Percentiles rank a stretch among this genome's conserved stretches.
phyloP scores from a whole-genome alignment of 169 alveolate species.

The Cryptosporidium ryanae region DNA sequence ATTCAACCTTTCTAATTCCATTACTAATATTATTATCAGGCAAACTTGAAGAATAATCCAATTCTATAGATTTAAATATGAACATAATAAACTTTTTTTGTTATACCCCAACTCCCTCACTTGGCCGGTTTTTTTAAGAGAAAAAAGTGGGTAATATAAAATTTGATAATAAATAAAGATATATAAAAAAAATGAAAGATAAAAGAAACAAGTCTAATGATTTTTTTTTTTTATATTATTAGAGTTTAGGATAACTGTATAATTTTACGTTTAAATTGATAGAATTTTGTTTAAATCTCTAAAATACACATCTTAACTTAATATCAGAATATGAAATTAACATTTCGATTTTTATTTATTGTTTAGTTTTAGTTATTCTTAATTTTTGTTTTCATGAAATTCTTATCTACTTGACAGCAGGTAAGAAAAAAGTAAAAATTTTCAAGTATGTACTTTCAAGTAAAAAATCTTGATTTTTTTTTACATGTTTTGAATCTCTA shows the following conservation, averaged over 20 bases:
- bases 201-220: not conserved
- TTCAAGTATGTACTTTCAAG: conserved; percentile 75
- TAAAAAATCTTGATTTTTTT: conserved; percentile 12
- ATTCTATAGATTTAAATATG: conserved; percentile 18
- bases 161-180: not conserved
- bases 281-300: not conserved
- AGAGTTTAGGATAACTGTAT: not conserved
- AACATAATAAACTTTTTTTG: conserved; percentile 10
- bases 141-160: too few species aligned
- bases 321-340: not conserved
- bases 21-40: not conserved
- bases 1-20: conserved; percentile 7
- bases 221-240: not conserved
- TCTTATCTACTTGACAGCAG: conserved; percentile 11
- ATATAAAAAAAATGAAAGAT: not conserved
- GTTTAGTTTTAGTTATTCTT: not conserved
- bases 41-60: not conserved
- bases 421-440: conserved; percentile 19
- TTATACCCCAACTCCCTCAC: not conserved
- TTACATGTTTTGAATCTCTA: conserved; percentile 37
- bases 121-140: not conserved
- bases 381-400: not conserved
- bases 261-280: too few species aligned
- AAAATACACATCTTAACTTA: not conserved
- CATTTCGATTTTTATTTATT: not conserved